Evolutionary conservation across 345 rosid species (phyloP).

Genomic region (Erodium maritimum): DNA sequence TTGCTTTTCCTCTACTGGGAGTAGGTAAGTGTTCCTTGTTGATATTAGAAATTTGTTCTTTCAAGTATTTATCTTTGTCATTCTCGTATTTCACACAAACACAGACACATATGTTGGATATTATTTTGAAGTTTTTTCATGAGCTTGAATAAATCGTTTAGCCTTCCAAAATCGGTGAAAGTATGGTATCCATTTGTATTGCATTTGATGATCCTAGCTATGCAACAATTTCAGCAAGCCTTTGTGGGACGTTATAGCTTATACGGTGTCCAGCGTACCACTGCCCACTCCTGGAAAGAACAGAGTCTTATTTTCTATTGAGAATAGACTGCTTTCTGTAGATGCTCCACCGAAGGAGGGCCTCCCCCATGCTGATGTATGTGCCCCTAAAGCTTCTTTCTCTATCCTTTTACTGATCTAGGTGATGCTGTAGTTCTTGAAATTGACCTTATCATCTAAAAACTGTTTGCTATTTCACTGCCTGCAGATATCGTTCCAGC

Average conservation of each 20-base stretch:
- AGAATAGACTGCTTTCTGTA: conserved; percentile 69
- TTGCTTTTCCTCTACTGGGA: conserved; percentile 79
- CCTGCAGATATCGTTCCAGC: conserved; percentile 93
- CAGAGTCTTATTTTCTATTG: conserved; percentile 78
- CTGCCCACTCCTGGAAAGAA: conserved; percentile 93
- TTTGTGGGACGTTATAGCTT: conserved; percentile 73
- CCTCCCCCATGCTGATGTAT: conserved; percentile 92
- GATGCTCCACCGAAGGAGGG: conserved; percentile 92
- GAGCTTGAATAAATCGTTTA: no score
- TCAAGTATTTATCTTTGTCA: no score
- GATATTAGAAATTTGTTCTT: background rate
- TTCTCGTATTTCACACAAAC: no score
- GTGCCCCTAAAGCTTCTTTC: conserved; percentile 9
- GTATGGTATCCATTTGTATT: conserved; percentile 4
- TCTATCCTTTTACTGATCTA: background rate
- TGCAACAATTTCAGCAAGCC: conserved; percentile 74
- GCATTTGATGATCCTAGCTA: conserved; percentile 18
- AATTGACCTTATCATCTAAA: background rate
- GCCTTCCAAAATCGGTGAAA: background rate
- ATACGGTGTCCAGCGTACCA: conserved; percentile 72
- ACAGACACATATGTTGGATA: no score
- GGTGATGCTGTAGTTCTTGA: background rate
- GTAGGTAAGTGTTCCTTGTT: conserved; percentile 44
- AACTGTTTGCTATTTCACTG: conserved; percentile 5
- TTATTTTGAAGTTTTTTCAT: no score